Conservation (phyloP, 2,329 filamentous ascomycete genomes). For the Calonectria ilicicola region DNA sequence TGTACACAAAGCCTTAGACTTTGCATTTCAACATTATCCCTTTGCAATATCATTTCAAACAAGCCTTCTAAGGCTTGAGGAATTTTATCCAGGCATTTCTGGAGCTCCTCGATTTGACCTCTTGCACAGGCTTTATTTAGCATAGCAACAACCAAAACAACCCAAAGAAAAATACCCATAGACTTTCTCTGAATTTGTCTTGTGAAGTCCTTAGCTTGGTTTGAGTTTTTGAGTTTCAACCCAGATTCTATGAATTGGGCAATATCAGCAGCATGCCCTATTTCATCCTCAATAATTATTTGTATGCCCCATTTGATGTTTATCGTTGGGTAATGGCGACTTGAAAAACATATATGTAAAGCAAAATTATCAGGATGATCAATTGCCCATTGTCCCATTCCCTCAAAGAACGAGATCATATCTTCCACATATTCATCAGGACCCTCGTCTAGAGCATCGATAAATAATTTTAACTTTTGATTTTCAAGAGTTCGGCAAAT, state of each 20-base stretch:
- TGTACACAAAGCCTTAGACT: slow-evolving; percentile 58
- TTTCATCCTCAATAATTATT: slow-evolving; percentile 41
- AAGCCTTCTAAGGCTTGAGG: slow-evolving; percentile 57
- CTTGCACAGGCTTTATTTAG: slow-evolving; percentile 49
- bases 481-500: too few species aligned
- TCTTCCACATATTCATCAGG: slow-evolving; percentile 53
- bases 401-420: slow-evolving; percentile 57
- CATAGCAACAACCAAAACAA: slow-evolving; percentile 54
- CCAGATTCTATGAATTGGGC: slow-evolving; percentile 27
- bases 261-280: slow-evolving; percentile 43
- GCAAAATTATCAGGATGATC: not conserved
- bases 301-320: slow-evolving; percentile 40
- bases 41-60: slow-evolving; percentile 62
- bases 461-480: not conserved
- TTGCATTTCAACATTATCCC: slow-evolving; percentile 57
- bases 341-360: slow-evolving; percentile 57
- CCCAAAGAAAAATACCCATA: slow-evolving; percentile 35
- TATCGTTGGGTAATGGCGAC: slow-evolving; percentile 61
- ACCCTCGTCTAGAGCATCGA: slow-evolving; percentile 60
- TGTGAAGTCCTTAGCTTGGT: not conserved
- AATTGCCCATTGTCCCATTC: slow-evolving; percentile 45
- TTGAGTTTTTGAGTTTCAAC: slow-evolving; percentile 1
- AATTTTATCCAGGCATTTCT: slow-evolving; percentile 46
- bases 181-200: slow-evolving; percentile 50
- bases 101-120: slow-evolving; percentile 40